Conservation (phyloP, 306 rosid genomes). For the Glycine latifolia region DNA sequence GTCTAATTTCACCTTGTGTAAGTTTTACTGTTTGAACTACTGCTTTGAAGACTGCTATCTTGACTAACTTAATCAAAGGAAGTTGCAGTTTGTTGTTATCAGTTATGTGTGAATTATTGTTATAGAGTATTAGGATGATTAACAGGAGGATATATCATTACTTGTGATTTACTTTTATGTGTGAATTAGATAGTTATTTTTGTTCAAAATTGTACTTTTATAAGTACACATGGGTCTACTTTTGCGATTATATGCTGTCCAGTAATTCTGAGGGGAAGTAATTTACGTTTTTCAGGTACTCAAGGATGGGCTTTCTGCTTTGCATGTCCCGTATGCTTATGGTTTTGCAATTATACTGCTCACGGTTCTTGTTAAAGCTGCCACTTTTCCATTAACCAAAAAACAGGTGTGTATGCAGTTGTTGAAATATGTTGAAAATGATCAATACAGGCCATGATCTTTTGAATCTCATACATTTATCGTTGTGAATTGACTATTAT, state of each 20-base stretch:
- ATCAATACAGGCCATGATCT: constrained; percentile 15
- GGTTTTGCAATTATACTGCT: constrained; percentile 96
- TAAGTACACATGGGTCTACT: constrained; percentile 7
- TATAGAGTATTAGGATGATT: background rate
- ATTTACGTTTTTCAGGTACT: constrained; percentile 65
- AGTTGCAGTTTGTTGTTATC: background rate
- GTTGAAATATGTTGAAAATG: constrained; percentile 30
- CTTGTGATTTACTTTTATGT: constrained; percentile 14
- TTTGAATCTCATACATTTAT: constrained; percentile 31
- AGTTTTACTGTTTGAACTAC: constrained; percentile 21
- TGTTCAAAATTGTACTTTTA: background rate
- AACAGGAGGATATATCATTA: background rate
- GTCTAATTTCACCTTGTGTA: background rate
- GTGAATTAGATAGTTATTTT: constrained; percentile 24
- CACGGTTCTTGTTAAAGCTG: constrained; percentile 85
- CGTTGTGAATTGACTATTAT: constrained; percentile 23
- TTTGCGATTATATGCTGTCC: constrained; percentile 3
- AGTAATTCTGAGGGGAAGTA: constrained; percentile 22
- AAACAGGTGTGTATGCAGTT: constrained; percentile 70
- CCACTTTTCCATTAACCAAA: constrained; percentile 85
- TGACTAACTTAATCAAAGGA: background rate
- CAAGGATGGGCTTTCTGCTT: constrained; percentile 80
- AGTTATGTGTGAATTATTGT: background rate
- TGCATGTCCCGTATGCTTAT: constrained; percentile 90
- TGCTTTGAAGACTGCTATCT: constrained; percentile 12